These are phyloP conservation scores for Scleroderma citrinum DNA, from an alignment of 768 basidiomycete genomes.

Conservation along the genomic window DNA sequence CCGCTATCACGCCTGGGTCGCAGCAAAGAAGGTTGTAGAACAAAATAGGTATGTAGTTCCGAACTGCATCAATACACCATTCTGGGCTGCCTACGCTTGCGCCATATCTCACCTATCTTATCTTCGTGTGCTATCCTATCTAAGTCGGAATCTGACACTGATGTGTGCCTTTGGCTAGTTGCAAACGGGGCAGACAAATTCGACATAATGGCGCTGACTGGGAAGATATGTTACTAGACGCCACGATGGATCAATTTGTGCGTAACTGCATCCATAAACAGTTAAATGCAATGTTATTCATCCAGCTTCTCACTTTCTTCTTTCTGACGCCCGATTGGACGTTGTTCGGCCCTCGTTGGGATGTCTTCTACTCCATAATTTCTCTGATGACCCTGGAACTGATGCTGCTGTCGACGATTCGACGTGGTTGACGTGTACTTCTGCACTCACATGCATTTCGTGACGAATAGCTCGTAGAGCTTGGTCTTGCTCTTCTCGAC, in stretches of 20 bases:
- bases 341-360: neutral
- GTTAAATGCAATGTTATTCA: neutral
- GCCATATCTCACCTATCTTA: too few relatives aligned
- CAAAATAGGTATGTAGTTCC: conserved; percentile 11
- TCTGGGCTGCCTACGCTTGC: too few relatives aligned
- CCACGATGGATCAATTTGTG: conserved; percentile 17
- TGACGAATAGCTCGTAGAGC: conserved; percentile 41
- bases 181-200: neutral
- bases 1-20: conserved; percentile 32
- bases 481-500: conserved; percentile 40
- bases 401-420: too few relatives aligned
- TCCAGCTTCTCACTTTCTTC: neutral
- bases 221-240: neutral
- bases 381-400: too few relatives aligned
- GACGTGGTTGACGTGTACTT: neutral
- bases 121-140: too few relatives aligned
- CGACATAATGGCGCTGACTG: too few relatives aligned
- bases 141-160: too few relatives aligned
- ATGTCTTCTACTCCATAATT: neutral
- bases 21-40: conserved; percentile 25
- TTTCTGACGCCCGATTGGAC: neutral
- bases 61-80: too few relatives aligned
- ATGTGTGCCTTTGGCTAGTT: too few relatives aligned
- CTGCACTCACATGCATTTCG: neutral
- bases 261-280: conserved; percentile 1